Percentiles rank a stretch among this genome's conserved stretches.
These are phyloP conservation scores for Lotus japonicus DNA, from an alignment of 306 rosid species.

Conservation along the genomic window DNA sequence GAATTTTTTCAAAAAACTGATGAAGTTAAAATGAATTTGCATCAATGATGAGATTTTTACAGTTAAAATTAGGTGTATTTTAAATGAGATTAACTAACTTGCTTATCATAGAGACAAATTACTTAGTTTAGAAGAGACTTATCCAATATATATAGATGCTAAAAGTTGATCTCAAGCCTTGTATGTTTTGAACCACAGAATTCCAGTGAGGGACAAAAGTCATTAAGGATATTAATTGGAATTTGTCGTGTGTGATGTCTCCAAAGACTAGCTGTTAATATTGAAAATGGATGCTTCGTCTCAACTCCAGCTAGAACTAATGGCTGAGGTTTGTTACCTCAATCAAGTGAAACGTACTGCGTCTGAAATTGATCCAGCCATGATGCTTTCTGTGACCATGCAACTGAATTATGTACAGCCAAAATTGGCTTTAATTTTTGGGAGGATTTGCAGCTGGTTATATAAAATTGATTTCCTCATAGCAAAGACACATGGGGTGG, in stretches of 20 bases:
- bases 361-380: not conserved
- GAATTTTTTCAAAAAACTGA: too few relatives aligned
- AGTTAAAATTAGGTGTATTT: too few relatives aligned
- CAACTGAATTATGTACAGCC: slow-evolving; percentile 21
- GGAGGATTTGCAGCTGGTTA: not conserved
- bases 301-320: slow-evolving; percentile 3
- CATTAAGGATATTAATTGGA: slow-evolving; percentile 17
- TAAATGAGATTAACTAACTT: too few relatives aligned
- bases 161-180: not conserved
- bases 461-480: not conserved
- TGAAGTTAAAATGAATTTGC: too few relatives aligned
- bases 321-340: slow-evolving; percentile 29
- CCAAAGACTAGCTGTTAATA: slow-evolving; percentile 8
- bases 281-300: not conserved
- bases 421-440: not conserved
- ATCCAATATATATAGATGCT: not conserved
- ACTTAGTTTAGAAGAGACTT: too few relatives aligned
- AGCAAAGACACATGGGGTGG: slow-evolving; percentile 16
- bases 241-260: slow-evolving; percentile 39
- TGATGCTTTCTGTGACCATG: not conserved
- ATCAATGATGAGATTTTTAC: too few relatives aligned
- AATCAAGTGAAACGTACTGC: not conserved
- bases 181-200: slow-evolving; percentile 17
- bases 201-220: not conserved
- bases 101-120: too few relatives aligned